phyloP scores from a whole-genome alignment of 768 basidiomycete species.

The Kondoa subrosea region DNA sequence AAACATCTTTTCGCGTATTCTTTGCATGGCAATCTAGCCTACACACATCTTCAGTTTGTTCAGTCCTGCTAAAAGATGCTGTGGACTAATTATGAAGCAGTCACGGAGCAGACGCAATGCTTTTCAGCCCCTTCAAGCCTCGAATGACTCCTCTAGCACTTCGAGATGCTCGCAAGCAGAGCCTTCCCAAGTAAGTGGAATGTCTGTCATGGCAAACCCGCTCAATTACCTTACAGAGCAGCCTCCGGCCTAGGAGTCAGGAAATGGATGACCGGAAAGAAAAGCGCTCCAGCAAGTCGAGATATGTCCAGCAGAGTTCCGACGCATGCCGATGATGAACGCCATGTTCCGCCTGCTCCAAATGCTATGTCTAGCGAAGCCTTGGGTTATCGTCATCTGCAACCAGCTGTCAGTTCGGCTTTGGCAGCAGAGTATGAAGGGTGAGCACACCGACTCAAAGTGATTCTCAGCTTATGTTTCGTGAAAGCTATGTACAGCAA shows the following conservation, averaged over 20 bases:
- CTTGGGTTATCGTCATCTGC: conserved; percentile 18
- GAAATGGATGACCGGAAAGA: neutral
- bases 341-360: neutral
- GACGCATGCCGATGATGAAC: neutral
- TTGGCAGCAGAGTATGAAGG: conserved; percentile 27
- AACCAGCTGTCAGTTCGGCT: conserved; percentile 19
- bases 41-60: conserved; percentile 9
- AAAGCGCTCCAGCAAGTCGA: neutral
- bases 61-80: conserved; percentile 1
- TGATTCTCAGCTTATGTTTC: neutral
- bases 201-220: neutral
- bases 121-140: conserved; percentile 60
- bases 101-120: neutral
- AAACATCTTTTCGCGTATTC: conserved; percentile 79
- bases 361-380: conserved; percentile 20
- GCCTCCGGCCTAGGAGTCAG: neutral
- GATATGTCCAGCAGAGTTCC: neutral
- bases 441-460: neutral
- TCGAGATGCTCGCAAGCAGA: conserved; percentile 33
- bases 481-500: neutral
- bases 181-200: neutral
- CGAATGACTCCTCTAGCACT: conserved; percentile 32
- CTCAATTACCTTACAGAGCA: too few species aligned
- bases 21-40: conserved; percentile 73
- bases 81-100: neutral